Conservation (phyloP, 1,284 basidiomycete species). For the Rhodotorula sp. region DNA sequence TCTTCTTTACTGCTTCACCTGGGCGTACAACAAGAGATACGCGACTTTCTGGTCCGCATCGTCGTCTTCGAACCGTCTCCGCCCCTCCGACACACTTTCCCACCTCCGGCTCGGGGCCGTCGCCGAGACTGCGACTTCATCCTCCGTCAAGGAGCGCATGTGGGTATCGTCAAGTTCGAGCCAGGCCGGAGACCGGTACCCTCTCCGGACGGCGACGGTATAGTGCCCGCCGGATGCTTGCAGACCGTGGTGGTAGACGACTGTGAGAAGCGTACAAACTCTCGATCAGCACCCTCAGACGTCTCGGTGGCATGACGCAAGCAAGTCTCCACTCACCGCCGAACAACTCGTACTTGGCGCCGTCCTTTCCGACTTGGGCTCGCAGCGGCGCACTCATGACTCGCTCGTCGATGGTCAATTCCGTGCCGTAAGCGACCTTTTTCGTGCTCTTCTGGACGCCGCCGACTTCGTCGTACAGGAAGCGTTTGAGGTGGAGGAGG, state of each 20-base stretch:
- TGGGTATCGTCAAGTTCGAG: constrained; percentile 60
- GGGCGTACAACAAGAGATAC: constrained; percentile 81
- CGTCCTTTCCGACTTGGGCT: constrained; percentile 44
- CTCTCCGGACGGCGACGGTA: constrained; percentile 84
- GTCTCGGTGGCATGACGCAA: not conserved
- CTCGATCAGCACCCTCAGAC: not conserved
- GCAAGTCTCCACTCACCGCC: constrained; percentile 60
- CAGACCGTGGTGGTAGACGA: constrained; percentile 89
- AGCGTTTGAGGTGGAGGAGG: constrained; percentile 88
- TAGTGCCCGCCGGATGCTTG: constrained; percentile 93
- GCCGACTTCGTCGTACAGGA: constrained; percentile 80
- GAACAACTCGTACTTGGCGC: constrained; percentile 75
- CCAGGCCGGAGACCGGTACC: constrained; percentile 58
- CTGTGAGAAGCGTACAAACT: constrained; percentile 50
- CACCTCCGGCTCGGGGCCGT: not conserved
- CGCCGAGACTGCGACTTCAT: constrained; percentile 25
- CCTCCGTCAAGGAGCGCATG: constrained; percentile 15
- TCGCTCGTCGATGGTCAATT: constrained; percentile 72
- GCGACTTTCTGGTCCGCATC: constrained; percentile 57
- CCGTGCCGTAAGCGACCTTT: constrained; percentile 71
- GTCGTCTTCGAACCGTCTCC: constrained; percentile 64
- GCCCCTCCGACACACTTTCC: constrained; percentile 57
- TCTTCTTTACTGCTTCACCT: constrained; percentile 41
- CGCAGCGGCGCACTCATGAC: constrained; percentile 62
- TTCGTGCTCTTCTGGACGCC: constrained; percentile 84